Conservation (phyloP, 805 yeast species). For the Sugiyamaella boreocaroliniensis region DNA sequence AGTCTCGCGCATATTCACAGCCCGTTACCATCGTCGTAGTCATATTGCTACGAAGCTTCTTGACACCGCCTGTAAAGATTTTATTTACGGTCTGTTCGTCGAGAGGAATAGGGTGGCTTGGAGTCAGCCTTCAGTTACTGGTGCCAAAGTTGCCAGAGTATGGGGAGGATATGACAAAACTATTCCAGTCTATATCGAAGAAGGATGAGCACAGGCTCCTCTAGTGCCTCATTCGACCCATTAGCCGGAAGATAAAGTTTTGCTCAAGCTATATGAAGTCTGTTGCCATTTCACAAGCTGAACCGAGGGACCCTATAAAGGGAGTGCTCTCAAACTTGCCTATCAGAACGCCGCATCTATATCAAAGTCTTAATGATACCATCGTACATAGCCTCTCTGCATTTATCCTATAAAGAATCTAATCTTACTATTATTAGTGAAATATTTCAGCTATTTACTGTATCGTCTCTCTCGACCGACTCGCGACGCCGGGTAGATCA, state of each 20-base stretch:
- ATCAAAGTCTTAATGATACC: too few species aligned
- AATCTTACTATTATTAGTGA: too few species aligned
- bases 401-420: too few species aligned
- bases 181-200: neutral
- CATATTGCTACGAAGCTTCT: conserved; percentile 41
- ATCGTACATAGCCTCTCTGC: too few species aligned
- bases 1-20: conserved; percentile 37
- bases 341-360: too few species aligned
- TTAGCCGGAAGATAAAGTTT: neutral
- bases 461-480: too few species aligned
- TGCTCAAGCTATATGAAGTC: too few species aligned
- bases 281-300: neutral
- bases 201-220: neutral
- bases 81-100: conserved; percentile 42
- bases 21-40: conserved; percentile 34
- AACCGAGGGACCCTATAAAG: neutral
- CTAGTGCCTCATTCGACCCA: neutral
- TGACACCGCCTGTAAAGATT: conserved; percentile 32
- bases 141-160: conserved; percentile 40
- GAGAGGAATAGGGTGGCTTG: conserved; percentile 40
- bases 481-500: too few species aligned
- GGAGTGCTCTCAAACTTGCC: too few species aligned
- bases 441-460: too few species aligned
- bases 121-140: conserved; percentile 56
- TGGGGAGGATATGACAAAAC: conserved; percentile 14